These are phyloP conservation scores for Neovahlkampfia damariscottae DNA, from an alignment of 78 protist genomes.

Conservation along the genomic window DNA sequence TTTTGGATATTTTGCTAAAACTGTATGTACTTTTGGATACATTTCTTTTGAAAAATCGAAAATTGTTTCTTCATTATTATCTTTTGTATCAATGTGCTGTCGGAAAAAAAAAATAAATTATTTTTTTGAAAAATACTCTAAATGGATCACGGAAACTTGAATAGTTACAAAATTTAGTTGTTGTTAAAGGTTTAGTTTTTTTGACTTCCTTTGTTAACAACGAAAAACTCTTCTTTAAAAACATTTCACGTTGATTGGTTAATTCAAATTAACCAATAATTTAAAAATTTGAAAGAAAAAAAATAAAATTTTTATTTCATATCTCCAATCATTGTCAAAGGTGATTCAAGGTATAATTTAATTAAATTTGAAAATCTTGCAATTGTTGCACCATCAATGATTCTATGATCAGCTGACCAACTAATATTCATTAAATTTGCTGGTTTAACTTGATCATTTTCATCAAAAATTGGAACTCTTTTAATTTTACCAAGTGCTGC, in stretches of 20 bases:
- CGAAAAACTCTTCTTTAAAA: too few species aligned
- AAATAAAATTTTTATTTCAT: slow-evolving; percentile 38
- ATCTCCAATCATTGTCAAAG: slow-evolving; percentile 62
- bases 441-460: slow-evolving; percentile 26
- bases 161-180: too few species aligned
- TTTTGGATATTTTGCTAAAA: slow-evolving; percentile 54
- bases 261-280: too few species aligned
- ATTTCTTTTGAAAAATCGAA: slow-evolving; percentile 72
- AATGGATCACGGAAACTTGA: too few species aligned
- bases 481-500: slow-evolving; percentile 57
- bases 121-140: too few species aligned
- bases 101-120: too few species aligned
- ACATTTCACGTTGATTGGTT: too few species aligned
- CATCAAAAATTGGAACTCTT: slow-evolving; percentile 56
- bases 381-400: slow-evolving; percentile 85
- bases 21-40: slow-evolving; percentile 31
- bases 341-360: slow-evolving; percentile 59
- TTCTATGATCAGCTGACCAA: slow-evolving; percentile 86
- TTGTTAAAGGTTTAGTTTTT: too few species aligned
- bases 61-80: slow-evolving; percentile 64
- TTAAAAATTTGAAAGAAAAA: too few species aligned
- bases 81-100: slow-evolving; percentile 75
- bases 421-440: slow-evolving; percentile 34
- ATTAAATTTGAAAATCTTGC: slow-evolving; percentile 60
- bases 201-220: too few species aligned